A percentile compares a stretch with the other conserved stretches of the same genome.
Evolutionary conservation across 2,329 filamentous ascomycete species (phyloP).

Genomic region (Sporothrix curviconia): DNA sequence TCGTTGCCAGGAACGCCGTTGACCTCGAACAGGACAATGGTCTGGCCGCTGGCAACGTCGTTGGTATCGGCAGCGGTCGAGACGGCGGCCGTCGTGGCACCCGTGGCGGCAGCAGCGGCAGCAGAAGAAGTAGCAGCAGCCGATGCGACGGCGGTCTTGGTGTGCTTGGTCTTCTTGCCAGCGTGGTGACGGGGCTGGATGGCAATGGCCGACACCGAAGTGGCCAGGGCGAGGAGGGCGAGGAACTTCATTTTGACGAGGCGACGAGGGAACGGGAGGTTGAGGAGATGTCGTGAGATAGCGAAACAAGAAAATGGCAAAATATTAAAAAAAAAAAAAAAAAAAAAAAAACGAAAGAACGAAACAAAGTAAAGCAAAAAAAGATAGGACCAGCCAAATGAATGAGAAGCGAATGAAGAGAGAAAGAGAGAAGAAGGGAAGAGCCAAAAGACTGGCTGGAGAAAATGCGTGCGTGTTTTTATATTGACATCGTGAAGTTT

Average conservation of each 20-base stretch:
- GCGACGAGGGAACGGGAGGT: not conserved
- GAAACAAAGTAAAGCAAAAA: not conserved
- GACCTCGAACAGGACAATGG: constrained; percentile 34
- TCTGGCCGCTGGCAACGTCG: constrained; percentile 18
- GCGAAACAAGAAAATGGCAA: not conserved
- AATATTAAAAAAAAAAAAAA: not conserved
- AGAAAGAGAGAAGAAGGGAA: not conserved
- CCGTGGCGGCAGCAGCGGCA: not conserved
- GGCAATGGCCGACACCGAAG: constrained; percentile 12
- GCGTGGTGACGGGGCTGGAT: constrained; percentile 16
- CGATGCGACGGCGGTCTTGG: not conserved
- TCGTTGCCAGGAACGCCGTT: constrained; percentile 31
- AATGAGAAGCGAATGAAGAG: not conserved
- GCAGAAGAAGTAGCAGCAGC: not conserved
- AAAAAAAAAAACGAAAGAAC: not conserved
- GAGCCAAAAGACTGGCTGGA: not conserved
- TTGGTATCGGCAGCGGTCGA: not conserved
- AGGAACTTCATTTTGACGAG: constrained; percentile 16
- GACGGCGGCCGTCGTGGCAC: not conserved
- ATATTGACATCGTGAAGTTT: not conserved
- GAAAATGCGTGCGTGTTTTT: not conserved
- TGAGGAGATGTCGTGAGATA: not conserved
- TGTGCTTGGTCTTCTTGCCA: constrained; percentile 9
- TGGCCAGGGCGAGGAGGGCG: constrained; percentile 11
- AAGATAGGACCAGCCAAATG: constrained; percentile 1